A percentile compares a stretch with the other conserved stretches of the same genome.
Conservation (phyloP, 2,329 filamentous ascomycete genomes). For the Penicillium sclerotigenum region DNA sequence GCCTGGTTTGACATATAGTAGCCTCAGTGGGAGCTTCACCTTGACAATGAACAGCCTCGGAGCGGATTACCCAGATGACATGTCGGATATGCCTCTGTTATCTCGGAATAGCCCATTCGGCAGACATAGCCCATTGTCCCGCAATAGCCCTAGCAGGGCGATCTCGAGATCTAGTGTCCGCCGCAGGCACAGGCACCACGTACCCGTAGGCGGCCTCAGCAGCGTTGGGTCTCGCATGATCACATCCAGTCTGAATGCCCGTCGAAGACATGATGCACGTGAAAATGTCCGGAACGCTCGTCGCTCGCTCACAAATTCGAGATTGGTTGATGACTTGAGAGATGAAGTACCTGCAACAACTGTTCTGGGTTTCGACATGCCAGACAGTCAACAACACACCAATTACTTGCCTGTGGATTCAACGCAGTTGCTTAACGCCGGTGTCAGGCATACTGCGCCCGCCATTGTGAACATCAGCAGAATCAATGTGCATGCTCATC, state of each 20-base stretch:
- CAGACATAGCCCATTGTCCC: not conserved
- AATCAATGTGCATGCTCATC: not conserved
- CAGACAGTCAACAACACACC: not conserved
- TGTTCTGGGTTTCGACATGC: not conserved
- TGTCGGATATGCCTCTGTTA: not conserved
- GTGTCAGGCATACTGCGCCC: not conserved
- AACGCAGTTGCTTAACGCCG: not conserved
- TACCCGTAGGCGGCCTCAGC: not conserved
- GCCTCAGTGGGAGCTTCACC: not conserved
- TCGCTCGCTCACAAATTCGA: not conserved
- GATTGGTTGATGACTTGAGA: not conserved
- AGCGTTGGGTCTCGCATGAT: not conserved
- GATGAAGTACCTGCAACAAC: not conserved
- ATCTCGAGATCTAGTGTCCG: not conserved
- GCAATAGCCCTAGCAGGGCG: not conserved
- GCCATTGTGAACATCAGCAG: slow-evolving; percentile 2
- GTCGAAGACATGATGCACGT: not conserved
- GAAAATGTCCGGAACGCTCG: not conserved
- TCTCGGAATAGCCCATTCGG: not conserved
- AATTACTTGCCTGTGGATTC: not conserved
- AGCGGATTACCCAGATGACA: not conserved
- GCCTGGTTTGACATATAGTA: not conserved
- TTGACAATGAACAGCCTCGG: not conserved
- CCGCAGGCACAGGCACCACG: not conserved
- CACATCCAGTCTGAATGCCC: not conserved